Evolutionary conservation across 768 basidiomycete genomes (phyloP).

Genomic region (Boletus speciosus): DNA sequence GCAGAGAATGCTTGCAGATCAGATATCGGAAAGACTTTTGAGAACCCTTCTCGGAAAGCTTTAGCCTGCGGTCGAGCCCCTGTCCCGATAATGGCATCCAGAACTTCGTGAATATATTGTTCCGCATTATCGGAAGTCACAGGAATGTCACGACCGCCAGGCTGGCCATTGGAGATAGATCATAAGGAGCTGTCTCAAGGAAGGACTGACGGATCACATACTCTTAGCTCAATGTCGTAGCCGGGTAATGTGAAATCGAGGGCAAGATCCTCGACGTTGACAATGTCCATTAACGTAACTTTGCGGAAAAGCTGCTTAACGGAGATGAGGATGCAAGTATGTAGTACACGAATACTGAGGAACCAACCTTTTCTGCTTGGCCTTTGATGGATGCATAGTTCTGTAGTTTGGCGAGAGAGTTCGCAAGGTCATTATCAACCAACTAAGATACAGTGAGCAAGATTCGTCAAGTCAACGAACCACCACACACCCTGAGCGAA

Average conservation of each 20-base stretch:
- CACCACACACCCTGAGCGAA: conserved; percentile 66
- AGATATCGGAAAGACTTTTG: conserved; percentile 90
- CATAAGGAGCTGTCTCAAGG: background rate
- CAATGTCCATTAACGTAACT: conserved; percentile 53
- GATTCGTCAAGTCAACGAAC: background rate
- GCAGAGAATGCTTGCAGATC: conserved; percentile 91
- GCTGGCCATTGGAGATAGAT: conserved; percentile 38
- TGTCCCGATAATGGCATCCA: conserved; percentile 84
- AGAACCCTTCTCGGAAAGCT: conserved; percentile 93
- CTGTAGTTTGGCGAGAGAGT: conserved; percentile 79
- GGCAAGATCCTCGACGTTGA: conserved; percentile 80
- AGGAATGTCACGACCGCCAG: conserved; percentile 70
- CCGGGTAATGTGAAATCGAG: conserved; percentile 98
- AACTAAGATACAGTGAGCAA: conserved; percentile 43
- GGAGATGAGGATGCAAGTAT: background rate
- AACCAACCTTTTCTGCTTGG: conserved; percentile 53
- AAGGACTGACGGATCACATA: conserved; percentile 33
- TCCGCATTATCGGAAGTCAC: conserved; percentile 88
- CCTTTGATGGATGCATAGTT: conserved; percentile 51
- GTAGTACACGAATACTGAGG: background rate
- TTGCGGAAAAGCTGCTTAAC: conserved; percentile 49
- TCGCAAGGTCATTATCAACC: conserved; percentile 82
- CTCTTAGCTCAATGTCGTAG: conserved; percentile 88
- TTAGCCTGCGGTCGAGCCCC: conserved; percentile 77
- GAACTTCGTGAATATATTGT: conserved; percentile 82